Evolutionary conservation across 2,329 filamentous ascomycete species (phyloP).

Genomic region (Helminthosporium solani): DNA sequence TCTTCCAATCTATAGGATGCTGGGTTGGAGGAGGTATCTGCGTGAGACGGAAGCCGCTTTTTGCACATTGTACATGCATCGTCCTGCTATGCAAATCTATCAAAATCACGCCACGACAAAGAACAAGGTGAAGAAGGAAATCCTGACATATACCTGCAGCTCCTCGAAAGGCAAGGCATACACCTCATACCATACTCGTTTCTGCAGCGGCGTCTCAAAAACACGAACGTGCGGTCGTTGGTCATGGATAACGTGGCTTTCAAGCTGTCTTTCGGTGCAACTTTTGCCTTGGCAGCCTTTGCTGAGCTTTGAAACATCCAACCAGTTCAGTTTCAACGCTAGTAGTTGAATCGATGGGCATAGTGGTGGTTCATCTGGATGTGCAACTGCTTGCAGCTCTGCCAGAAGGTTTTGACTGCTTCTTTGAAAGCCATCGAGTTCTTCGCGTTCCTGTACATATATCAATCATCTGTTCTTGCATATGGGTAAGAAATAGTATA

Average conservation of each 20-base stretch:
- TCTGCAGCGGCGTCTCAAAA: constrained; percentile 54
- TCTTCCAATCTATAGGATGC: too few relatives aligned
- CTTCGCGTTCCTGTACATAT: constrained; percentile 38
- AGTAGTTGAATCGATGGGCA: constrained; percentile 26
- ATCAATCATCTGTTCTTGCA: constrained; percentile 13
- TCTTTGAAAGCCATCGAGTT: constrained; percentile 36
- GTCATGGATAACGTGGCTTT: constrained; percentile 63
- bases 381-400: constrained; percentile 39
- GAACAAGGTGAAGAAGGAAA: constrained; percentile 8
- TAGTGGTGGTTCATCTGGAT: constrained; percentile 35
- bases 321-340: not conserved
- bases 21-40: too few relatives aligned
- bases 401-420: constrained; percentile 38
- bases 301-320: constrained; percentile 49
- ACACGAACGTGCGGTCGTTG: constrained; percentile 52
- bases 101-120: not conserved
- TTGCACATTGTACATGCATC: constrained; percentile 11
- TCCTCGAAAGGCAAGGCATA: constrained; percentile 54
- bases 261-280: constrained; percentile 68
- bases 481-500: constrained; percentile 10
- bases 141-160: constrained; percentile 40
- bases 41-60: too few relatives aligned
- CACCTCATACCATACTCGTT: constrained; percentile 51
- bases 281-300: constrained; percentile 71
- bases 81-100: constrained; percentile 7